These are phyloP conservation scores for Sapria himalayana DNA, from an alignment of 345 rosid species.

Conservation along the genomic window DNA sequence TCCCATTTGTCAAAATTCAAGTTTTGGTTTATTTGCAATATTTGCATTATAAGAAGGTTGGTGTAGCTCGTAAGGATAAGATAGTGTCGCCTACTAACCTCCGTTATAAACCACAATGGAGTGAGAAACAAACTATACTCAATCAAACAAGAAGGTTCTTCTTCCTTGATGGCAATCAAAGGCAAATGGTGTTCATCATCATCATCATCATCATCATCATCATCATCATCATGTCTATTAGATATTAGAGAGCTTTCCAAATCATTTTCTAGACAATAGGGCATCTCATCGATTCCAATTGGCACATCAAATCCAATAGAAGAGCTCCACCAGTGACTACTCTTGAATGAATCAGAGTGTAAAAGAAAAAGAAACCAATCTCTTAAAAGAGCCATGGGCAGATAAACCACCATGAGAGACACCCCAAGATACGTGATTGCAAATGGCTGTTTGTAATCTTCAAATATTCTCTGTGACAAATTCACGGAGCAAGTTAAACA, in stretches of 20 bases:
- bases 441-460: conserved; percentile 21
- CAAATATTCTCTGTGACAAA: conserved; percentile 15
- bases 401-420: conserved; percentile 19
- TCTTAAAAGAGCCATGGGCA: conserved; percentile 26
- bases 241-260: not conserved
- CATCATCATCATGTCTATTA: conserved; percentile 2
- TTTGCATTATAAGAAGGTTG: not conserved
- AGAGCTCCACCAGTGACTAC: not conserved
- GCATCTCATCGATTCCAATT: not conserved
- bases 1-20: not conserved
- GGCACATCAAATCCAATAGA: not conserved
- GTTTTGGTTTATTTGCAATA: not conserved
- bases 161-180: conserved; percentile 7
- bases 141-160: too few species aligned
- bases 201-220: conserved; percentile 3
- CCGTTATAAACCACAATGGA: conserved; percentile 29
- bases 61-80: not conserved
- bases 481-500: not conserved
- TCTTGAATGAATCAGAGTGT: not conserved
- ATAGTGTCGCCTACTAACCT: conserved; percentile 10
- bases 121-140: conserved; percentile 9
- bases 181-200: conserved; percentile 5
- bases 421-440: conserved; percentile 20
- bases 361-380: conserved; percentile 11
- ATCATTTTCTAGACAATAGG: conserved; percentile 6